Conservation (phyloP, 345 rosid genomes). For the Raphanus sativus region DNA sequence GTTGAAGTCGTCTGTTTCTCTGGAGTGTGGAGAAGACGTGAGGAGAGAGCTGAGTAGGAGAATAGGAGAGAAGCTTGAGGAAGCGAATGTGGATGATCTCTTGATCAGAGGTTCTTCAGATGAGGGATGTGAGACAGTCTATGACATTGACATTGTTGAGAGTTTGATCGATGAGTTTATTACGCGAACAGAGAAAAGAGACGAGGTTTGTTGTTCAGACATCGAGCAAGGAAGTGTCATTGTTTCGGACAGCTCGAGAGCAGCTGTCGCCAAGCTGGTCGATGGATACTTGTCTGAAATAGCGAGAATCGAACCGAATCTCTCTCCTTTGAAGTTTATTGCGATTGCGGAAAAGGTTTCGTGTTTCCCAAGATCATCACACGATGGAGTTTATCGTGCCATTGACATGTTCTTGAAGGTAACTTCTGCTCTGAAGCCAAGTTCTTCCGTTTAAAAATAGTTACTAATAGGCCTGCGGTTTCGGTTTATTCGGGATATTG, state of each 20-base stretch:
- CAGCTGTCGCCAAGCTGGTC: constrained; percentile 53
- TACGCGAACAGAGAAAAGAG: constrained; percentile 1
- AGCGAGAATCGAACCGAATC: constrained; percentile 49
- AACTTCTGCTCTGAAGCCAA: neutral
- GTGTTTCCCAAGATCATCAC: constrained; percentile 53
- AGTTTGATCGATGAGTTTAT: neutral
- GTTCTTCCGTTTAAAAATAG: neutral
- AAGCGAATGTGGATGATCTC: constrained; percentile 60
- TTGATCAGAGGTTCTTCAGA: constrained; percentile 50
- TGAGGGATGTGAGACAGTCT: constrained; percentile 45
- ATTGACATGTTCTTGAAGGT: constrained; percentile 81
- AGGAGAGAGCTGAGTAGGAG: constrained; percentile 51
- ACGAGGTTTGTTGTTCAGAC: constrained; percentile 29
- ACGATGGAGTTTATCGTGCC: constrained; percentile 72
- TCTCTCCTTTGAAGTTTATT: constrained; percentile 45
- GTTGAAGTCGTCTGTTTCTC: constrained; percentile 46
- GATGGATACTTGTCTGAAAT: constrained; percentile 71
- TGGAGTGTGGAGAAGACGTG: constrained; percentile 53
- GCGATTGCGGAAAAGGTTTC: constrained; percentile 49
- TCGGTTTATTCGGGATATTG: no score
- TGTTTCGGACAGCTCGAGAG: constrained; percentile 45
- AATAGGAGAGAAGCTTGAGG: constrained; percentile 59
- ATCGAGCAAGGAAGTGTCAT: neutral
- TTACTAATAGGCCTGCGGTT: no score
- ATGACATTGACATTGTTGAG: constrained; percentile 62